Percentiles rank a stretch among this genome's conserved stretches.
Evolutionary conservation across 1,139 yeast genomes (phyloP).

Genomic region (Petasospora rhodanensis): DNA sequence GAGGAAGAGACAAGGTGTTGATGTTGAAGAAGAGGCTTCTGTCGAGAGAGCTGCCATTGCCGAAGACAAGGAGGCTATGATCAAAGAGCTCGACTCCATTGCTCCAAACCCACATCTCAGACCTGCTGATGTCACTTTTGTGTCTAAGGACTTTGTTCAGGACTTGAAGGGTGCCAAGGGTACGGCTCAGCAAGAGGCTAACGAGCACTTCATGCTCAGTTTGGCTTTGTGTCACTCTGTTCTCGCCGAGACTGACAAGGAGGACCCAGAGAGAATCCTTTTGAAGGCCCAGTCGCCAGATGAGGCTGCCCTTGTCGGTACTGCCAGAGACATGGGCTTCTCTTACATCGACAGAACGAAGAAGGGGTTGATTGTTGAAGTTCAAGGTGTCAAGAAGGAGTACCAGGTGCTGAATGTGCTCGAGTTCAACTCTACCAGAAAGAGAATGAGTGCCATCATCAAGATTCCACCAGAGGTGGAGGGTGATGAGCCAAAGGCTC

Average conservation of each 20-base stretch:
- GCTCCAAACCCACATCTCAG: conserved; percentile 51
- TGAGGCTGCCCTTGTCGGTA: conserved; percentile 91
- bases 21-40: conserved; percentile 64
- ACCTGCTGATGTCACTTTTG: conserved; percentile 67
- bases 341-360: conserved; percentile 74
- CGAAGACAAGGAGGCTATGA: conserved; percentile 63
- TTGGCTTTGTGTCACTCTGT: conserved; percentile 92
- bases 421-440: conserved; percentile 88
- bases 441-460: conserved; percentile 93
- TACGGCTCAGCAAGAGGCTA: conserved; percentile 56
- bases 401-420: conserved; percentile 72
- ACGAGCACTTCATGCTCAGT: conserved; percentile 79
- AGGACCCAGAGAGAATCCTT: conserved; percentile 51
- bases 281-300: conserved; percentile 96
- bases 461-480: conserved; percentile 47
- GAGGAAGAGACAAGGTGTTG: conserved; percentile 81
- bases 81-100: conserved; percentile 44
- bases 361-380: conserved; percentile 61
- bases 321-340: conserved; percentile 91
- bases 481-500: conserved; percentile 34
- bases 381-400: conserved; percentile 70
- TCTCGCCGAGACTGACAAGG: conserved; percentile 66
- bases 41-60: conserved; percentile 60
- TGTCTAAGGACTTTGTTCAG: conserved; percentile 61
- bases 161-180: conserved; percentile 52